Evolutionary conservation across 768 basidiomycete species (phyloP).

Genomic region (Pisolithus albus): DNA sequence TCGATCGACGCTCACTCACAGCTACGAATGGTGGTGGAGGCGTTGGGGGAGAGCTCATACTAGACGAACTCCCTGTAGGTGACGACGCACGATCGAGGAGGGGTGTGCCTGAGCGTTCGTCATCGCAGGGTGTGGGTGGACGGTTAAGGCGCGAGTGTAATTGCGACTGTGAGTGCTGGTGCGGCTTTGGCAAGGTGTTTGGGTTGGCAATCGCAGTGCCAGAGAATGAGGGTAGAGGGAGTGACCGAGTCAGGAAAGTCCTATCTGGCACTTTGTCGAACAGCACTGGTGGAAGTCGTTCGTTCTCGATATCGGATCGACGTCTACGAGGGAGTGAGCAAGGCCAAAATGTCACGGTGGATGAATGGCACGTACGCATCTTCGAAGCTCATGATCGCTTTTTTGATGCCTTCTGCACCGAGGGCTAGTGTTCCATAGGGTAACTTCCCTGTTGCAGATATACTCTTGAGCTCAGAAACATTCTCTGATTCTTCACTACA

Average conservation of each 20-base stretch:
- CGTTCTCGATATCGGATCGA: conserved; percentile 22
- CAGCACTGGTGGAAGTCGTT: conserved; percentile 20
- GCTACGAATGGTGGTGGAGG: conserved; percentile 14
- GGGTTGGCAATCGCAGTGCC: too few species aligned
- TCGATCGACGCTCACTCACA: conserved; percentile 8
- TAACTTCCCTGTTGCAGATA: conserved; percentile 42
- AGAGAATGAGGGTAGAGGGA: neutral
- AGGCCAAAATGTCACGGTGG: too few species aligned
- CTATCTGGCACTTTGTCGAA: conserved; percentile 19
- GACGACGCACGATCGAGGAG: conserved; percentile 21
- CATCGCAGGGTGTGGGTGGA: conserved; percentile 30
- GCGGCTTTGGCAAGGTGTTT: too few species aligned
- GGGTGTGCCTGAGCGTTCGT: conserved; percentile 19
- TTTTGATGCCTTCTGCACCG: conserved; percentile 66
- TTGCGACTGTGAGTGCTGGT: too few species aligned
- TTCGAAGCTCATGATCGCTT: conserved; percentile 60
- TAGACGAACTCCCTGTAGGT: conserved; percentile 14
- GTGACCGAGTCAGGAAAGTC: neutral
- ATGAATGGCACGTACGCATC: conserved; percentile 47
- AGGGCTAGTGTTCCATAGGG: conserved; percentile 51
- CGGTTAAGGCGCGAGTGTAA: neutral
- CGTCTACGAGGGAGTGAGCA: conserved; percentile 8
- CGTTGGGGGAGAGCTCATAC: conserved; percentile 17
- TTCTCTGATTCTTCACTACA: conserved; percentile 57
- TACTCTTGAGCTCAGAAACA: conserved; percentile 64